Conservation (phyloP, 352 stramenopile species). For the Phytophthora constricta region DNA sequence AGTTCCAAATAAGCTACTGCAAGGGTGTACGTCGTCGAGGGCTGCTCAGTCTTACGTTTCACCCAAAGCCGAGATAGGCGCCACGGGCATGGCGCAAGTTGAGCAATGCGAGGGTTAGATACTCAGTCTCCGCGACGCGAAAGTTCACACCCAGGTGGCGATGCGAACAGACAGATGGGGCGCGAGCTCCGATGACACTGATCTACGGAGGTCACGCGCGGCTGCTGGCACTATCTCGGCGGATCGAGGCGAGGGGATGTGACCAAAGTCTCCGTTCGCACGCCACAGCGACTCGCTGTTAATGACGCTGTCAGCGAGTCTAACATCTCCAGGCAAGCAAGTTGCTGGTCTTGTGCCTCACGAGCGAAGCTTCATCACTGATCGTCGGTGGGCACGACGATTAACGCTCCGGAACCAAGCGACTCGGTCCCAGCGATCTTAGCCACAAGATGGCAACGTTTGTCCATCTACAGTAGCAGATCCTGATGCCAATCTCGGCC, state of each 20-base stretch:
- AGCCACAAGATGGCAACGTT: not conserved
- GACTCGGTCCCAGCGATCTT: not conserved
- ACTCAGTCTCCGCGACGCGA: constrained; percentile 5
- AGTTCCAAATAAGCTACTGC: too few relatives aligned
- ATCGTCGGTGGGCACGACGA: not conserved
- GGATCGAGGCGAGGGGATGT: constrained; percentile 8
- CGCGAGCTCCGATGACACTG: constrained; percentile 17
- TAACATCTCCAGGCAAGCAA: not conserved
- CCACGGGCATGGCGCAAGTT: constrained; percentile 11
- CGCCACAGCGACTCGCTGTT: not conserved
- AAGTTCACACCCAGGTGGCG: constrained; percentile 24
- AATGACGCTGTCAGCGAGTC: not conserved
- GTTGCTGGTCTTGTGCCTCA: constrained; percentile 9
- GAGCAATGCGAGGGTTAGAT: constrained; percentile 13
- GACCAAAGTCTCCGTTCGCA: not conserved
- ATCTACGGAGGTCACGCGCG: constrained; percentile 1
- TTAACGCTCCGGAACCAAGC: constrained; percentile 11
- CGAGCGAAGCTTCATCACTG: constrained; percentile 7
- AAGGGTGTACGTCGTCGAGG: constrained; percentile 1
- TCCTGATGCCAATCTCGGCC: too few relatives aligned
- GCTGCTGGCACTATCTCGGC: constrained; percentile 14
- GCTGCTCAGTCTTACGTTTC: constrained; percentile 2
- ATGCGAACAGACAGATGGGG: constrained; percentile 37
- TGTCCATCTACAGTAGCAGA: not conserved
- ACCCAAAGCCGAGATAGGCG: constrained; percentile 2